Percentiles rank a stretch among this genome's conserved stretches.
These are phyloP conservation scores for Carex scoparia DNA, from an alignment of 176 grass and related monocot species.

Conservation along the genomic window DNA sequence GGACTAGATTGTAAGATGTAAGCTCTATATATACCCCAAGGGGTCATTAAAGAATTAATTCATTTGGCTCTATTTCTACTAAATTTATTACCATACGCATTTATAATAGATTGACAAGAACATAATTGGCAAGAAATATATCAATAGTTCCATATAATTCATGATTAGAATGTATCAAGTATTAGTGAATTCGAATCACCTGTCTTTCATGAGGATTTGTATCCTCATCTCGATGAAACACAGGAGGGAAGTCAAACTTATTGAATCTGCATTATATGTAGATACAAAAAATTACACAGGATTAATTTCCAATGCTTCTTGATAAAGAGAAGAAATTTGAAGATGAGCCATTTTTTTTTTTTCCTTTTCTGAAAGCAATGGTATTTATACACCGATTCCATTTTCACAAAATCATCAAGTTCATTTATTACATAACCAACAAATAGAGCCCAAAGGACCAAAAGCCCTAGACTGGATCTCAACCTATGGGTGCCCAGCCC, in stretches of 20 bases:
- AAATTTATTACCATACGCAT: neutral
- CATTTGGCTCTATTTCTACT: no score
- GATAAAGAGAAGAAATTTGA: neutral
- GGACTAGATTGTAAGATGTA: no score
- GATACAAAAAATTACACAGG: neutral
- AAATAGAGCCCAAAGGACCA: neutral
- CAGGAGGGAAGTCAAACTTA: conserved; percentile 87
- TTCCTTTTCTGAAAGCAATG: conserved; percentile 8
- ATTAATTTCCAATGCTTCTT: neutral
- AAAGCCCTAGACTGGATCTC: neutral
- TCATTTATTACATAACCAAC: neutral
- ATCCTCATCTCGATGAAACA: conserved; percentile 90
- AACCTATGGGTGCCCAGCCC: neutral
- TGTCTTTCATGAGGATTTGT: conserved; percentile 67
- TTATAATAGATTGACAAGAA: neutral
- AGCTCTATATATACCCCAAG: no score
- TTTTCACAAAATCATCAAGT: neutral
- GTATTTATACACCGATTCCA: neutral
- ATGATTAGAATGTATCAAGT: neutral
- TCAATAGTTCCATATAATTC: neutral
- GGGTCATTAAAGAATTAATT: no score
- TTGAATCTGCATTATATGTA: conserved; percentile 64
- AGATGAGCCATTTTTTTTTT: neutral
- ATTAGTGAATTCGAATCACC: conserved; percentile 30
- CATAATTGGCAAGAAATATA: conserved; percentile 7